Base-by-base conservation (phyloP, 495 filamentous ascomycete genomes). In the Lepidopterella palustris region DNA sequence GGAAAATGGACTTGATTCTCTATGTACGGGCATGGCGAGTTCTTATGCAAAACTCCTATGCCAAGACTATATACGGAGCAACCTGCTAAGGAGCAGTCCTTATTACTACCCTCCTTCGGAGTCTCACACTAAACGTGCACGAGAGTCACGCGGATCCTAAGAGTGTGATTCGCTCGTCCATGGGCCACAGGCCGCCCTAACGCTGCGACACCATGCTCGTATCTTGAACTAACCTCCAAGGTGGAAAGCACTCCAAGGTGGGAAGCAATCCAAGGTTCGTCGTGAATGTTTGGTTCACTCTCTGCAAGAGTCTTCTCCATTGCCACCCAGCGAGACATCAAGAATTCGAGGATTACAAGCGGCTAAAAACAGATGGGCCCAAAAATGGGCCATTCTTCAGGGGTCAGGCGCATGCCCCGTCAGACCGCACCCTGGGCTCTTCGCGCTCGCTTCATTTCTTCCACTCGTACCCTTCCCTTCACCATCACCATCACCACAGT, bases 381-480 rank as follows among this genome's bases (percentile, higher is more conserved):
- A 9, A 47, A 47, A 47, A 47, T 5, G 5, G 45, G 45, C 9
- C 45, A 5, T n/a, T 47, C 18, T 21, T 47, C 20, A 5, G 20
- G 45, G 45, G 45, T 47, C 45, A 47, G 18, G 45, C 45, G 10
- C 45, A 23, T 13, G 10, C 45, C 45, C 45, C 31, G 31, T 35
- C 31, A 15, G 31, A 35, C 31, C 15, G 31, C 31, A 15, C n/a
- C n/a, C 31, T 35, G 15, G 31, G 20, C 45, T 23, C 45, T 47
- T 47, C 45, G 45, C 45, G 45, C 45, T 47, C 45, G 45, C 45
- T 47, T 47, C 45, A 21, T 21, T 13, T 18, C 18, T 21, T 35
- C 31, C 45, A 47, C 45, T 47, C 45, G 45, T 47, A 8, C 45
- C 20, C 45, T 47, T 47, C 45, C 45, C 45, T 35, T 35, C 31